Evolutionary conservation across 768 basidiomycete species (phyloP).

Genomic region (Phaeotremella skinneri): DNA sequence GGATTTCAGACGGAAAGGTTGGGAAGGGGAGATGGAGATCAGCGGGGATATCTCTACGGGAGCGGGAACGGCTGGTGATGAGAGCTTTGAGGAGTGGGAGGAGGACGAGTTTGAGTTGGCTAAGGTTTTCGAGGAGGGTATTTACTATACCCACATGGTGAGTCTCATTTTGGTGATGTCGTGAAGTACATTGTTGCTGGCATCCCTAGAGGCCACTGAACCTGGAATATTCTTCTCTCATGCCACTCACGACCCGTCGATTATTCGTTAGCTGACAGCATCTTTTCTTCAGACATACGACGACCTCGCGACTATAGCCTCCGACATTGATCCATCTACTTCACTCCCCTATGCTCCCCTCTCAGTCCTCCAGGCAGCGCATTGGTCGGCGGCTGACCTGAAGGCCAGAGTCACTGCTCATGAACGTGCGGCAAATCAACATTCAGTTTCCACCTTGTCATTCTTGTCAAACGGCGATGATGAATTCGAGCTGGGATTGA

Average conservation of each 20-base stretch:
- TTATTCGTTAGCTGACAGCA: not conserved
- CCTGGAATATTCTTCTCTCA: not conserved
- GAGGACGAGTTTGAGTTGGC: constrained; percentile 64
- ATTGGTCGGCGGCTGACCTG: constrained; percentile 61
- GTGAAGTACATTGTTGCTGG: no score
- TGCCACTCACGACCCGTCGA: constrained; percentile 17
- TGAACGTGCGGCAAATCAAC: constrained; percentile 4
- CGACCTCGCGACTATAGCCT: constrained; percentile 70
- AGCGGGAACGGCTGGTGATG: constrained; percentile 14
- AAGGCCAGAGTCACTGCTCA: constrained; percentile 32
- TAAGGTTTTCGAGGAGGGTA: constrained; percentile 68
- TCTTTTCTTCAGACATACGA: constrained; percentile 63
- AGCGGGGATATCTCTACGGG: constrained; percentile 17
- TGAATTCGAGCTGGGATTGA: constrained; percentile 62
- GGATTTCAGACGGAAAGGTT: constrained; percentile 57
- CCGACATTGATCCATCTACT: constrained; percentile 71
- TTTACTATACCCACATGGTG: constrained; percentile 86
- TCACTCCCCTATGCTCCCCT: constrained; percentile 68
- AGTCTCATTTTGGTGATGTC: constrained; percentile 24
- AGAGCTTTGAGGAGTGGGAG: constrained; percentile 38
- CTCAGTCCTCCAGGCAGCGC: constrained; percentile 67
- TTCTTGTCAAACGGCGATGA: constrained; percentile 3
- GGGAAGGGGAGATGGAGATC: constrained; percentile 34
- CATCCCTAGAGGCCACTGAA: no score
- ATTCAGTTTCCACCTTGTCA: constrained; percentile 6